Evolutionary conservation across 2,329 filamentous ascomycete species (phyloP), one percentile per base, ranked within the genome.

Genomic region (Scortechinia acanthostroma): DNA sequence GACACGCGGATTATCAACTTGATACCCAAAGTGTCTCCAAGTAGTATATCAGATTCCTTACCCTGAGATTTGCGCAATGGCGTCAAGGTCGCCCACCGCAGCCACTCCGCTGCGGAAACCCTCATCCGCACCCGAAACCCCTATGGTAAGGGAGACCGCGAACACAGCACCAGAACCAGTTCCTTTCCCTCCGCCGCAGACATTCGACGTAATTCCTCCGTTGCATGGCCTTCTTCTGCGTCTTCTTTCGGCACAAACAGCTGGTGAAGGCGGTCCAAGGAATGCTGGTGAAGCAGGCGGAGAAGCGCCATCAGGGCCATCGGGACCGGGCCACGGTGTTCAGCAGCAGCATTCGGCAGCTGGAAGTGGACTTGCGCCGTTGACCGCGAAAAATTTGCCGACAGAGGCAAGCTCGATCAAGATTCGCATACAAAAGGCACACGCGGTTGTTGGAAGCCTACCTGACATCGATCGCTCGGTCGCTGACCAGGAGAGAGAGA

Each of bases 391-490:
- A 61, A 86, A 95, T 53, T 77, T 97, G 15, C 80, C 86, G 2
- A 77, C 81, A 2, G 88, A 88, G 25, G 86, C 88, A 1, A 86
- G 89, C 56, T 76, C 77, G 25, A 72, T 96, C 54, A 91, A 88
- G 63, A 83, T 91, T 63, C 88, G 88, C 63, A 77, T 97, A 47
- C 85, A 90, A 60, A 84, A 83, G 52, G 90, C 91, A 43, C 74
- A 86, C 43, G 73, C 71, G 23, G 77, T 82, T 53, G 70, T 90
- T 44, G 71, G 74, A 56, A 68, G 70, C 21, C 62, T 93, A 52
- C 85, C 84, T 6, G 87, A 91, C 63, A 78, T 91, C 58, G 69
- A 77, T 16, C 73, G 86, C 45, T 74, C 70, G 3, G 66, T 83
- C 14, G 72, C 72, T 46, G 83, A 89, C 59, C 88, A 91, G 65